Conservation (phyloP, 805 yeast species). For the Brettanomyces custersianus region DNA sequence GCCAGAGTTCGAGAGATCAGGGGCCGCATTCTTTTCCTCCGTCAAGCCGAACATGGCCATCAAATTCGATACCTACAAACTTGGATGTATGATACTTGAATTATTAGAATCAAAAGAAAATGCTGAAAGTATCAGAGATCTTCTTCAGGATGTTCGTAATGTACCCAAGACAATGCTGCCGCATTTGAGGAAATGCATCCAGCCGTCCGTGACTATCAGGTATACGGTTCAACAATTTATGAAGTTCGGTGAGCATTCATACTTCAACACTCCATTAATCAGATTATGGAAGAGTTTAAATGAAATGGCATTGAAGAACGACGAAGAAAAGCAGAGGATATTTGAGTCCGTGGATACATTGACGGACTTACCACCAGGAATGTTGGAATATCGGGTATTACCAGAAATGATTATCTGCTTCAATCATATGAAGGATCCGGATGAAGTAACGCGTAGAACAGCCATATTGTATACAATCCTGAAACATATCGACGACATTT, state of each 20-base stretch:
- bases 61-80: constrained; percentile 55
- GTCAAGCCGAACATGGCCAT: constrained; percentile 22
- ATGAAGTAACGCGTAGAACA: constrained; percentile 17
- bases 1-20: constrained; percentile 41
- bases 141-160: background rate
- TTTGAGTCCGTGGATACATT: constrained; percentile 30
- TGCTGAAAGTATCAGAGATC: constrained; percentile 3
- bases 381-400: constrained; percentile 51
- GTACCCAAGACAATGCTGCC: constrained; percentile 31
- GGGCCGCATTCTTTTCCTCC: constrained; percentile 30
- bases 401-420: constrained; percentile 57
- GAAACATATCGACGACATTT: constrained; percentile 21
- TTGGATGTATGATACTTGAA: constrained; percentile 47
- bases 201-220: constrained; percentile 29
- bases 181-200: constrained; percentile 32
- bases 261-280: constrained; percentile 40
- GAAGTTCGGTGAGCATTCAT: constrained; percentile 20
- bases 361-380: constrained; percentile 36
- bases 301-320: constrained; percentile 44
- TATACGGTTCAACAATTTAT: constrained; percentile 29
- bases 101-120: constrained; percentile 24
- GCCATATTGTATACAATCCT: constrained; percentile 32
- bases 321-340: constrained; percentile 42
- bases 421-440: constrained; percentile 14
- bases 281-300: constrained; percentile 42